Base-by-base conservation (phyloP, 192 early-diverging fungal genomes). In the Umbelopsis isabellina region DNA sequence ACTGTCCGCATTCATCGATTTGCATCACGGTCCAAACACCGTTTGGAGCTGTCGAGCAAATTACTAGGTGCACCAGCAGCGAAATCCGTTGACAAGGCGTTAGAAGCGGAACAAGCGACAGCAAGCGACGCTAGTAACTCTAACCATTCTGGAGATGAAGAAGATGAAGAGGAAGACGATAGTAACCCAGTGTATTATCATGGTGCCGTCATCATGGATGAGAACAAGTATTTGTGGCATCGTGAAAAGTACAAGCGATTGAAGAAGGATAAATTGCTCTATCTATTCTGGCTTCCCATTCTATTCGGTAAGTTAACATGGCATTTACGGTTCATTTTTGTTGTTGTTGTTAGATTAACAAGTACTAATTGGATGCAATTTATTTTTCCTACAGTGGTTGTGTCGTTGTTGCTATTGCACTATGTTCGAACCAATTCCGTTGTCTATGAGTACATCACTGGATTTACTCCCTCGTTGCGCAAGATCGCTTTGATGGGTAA, bases 231-330 rank as follows among this genome's bases (percentile, higher is more conserved):
- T 16, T 45, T 58, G 10, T 46, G 50, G 44, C 69, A 71, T 27
- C 49, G 69, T 27, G 69, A 71, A 45, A 51, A 71, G 9, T 58
- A 71, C 37, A 71, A 71, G 52, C 23, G 45, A 27, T 58, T 85
- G 33, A 85, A 85, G 69, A 76, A 85, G 61, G 83, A 85, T 66
- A 80, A 76, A 69, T 76, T 82, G 79, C 66, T 85, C 11, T 85
- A 77, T 73, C 49, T 85, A 46, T 85, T 85, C 71, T 85, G 83
- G 83, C 76, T 85, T 22, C 83, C 83, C 25, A 74, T 80, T 13
- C 30, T 85, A 49, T 68, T 82, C 4, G 78, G 68, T 76, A 69
- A 49, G 47, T 61, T 7, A 15, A 18, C 5, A 13, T 4, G 33
- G 9, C 30, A 61, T 35, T n/a, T 11, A 15, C 3, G 33, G 12